phyloP scores from a whole-genome alignment of 1,284 basidiomycete genomes.

The Lentinus polychrous region DNA sequence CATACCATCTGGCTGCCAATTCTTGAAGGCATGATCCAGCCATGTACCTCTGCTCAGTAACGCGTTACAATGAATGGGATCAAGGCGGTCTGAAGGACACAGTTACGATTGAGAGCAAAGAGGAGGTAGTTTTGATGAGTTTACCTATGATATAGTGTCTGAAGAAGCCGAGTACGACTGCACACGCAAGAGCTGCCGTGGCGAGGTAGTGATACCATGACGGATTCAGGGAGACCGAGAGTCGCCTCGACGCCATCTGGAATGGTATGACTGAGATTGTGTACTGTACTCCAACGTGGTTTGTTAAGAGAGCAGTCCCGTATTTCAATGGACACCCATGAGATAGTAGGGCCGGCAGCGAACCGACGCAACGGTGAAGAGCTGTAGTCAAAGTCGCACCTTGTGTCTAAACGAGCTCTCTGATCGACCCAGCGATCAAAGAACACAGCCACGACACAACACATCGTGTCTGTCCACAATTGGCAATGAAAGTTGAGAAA shows the following conservation, averaged over 20 bases:
- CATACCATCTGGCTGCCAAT: slow-evolving; percentile 84
- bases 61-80: slow-evolving; percentile 67
- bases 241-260: neutral
- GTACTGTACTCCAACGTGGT: no score
- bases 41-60: slow-evolving; percentile 71
- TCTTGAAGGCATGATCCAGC: slow-evolving; percentile 58
- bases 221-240: neutral
- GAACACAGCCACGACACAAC: no score
- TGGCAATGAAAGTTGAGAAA: no score
- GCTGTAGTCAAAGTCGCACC: no score
- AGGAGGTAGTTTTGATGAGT: neutral
- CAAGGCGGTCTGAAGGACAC: slow-evolving; percentile 49
- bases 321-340: no score
- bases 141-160: neutral
- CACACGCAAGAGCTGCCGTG: neutral
- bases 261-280: no score
- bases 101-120: neutral
- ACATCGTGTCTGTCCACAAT: no score
- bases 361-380: no score
- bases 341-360: no score
- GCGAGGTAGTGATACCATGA: slow-evolving; percentile 4
- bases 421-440: no score
- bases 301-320: no score
- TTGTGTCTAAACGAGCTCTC: no score
- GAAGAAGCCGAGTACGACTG: slow-evolving; percentile 2